Evolutionary conservation across 257 asterid species (phyloP).

Genomic region (Prunella vulgaris): DNA sequence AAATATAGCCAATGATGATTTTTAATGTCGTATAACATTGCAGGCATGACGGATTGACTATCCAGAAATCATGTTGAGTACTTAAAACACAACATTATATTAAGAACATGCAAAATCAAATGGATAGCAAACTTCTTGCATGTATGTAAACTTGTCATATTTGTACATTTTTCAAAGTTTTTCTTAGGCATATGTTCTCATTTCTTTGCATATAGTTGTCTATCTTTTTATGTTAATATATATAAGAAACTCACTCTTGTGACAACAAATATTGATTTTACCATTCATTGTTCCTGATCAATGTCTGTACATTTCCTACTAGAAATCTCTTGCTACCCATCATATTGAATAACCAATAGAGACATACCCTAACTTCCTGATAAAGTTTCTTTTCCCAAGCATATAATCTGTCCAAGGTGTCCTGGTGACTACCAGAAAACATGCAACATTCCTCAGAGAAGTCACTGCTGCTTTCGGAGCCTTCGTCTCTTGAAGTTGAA

Average conservation of each 20-base stretch:
- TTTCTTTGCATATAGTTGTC: background rate
- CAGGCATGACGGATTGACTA: background rate
- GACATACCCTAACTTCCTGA: conserved; percentile 87
- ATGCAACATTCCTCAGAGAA: conserved; percentile 56
- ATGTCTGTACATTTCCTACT: background rate
- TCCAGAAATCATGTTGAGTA: background rate
- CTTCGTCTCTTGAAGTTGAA: conserved; percentile 57
- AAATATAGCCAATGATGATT: background rate
- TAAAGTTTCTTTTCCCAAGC: conserved; percentile 98
- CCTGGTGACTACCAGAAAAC: conserved; percentile 74
- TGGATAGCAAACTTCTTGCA: background rate
- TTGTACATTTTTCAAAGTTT: background rate
- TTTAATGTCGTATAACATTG: background rate
- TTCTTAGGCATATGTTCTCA: background rate
- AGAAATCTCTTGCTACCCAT: background rate
- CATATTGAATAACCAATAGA: background rate
- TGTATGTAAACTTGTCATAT: too few species aligned
- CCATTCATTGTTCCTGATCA: background rate
- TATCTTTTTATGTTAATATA: too few species aligned
- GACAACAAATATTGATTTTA: background rate
- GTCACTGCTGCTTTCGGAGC: conserved; percentile 62
- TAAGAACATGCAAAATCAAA: background rate
- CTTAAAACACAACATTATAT: too few species aligned
- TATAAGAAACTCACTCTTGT: background rate
- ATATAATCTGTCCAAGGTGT: conserved; percentile 77